Evolutionary conservation across 305 asterid species (phyloP).

Genomic region (Ajuga reptans): DNA sequence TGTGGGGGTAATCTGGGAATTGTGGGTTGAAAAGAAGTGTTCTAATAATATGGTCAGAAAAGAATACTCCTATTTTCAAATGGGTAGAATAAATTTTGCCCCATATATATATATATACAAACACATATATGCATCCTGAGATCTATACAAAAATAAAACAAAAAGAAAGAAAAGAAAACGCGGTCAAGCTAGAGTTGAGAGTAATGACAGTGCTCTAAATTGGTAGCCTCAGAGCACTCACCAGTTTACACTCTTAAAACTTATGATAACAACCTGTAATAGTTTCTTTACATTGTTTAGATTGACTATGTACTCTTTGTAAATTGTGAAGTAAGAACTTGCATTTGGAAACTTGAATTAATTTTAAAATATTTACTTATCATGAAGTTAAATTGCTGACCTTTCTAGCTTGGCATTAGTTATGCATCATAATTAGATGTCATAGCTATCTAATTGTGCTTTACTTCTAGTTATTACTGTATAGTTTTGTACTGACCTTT

Average conservation of each 20-base stretch:
- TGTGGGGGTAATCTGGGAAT: too few relatives aligned
- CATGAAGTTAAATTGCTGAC: neutral
- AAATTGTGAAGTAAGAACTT: neutral
- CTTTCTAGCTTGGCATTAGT: constrained; percentile 3
- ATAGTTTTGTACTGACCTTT: constrained; percentile 23
- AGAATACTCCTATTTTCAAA: too few relatives aligned
- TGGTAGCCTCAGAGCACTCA: neutral
- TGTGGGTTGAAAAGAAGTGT: too few relatives aligned
- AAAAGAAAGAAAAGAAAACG: too few relatives aligned
- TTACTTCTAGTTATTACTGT: constrained; percentile 2
- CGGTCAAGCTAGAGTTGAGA: neutral
- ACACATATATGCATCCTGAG: too few relatives aligned
- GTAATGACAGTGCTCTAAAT: neutral
- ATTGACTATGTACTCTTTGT: neutral
- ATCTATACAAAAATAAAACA: too few relatives aligned
- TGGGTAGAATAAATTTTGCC: too few relatives aligned
- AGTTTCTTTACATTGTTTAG: neutral
- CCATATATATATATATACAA: too few relatives aligned
- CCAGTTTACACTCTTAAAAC: neutral
- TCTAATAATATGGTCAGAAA: too few relatives aligned
- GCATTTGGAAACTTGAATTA: neutral
- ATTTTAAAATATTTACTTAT: neutral
- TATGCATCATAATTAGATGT: neutral
- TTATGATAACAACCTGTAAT: neutral
- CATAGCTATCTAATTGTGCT: constrained; percentile 12